Conservation (phyloP, 345 rosid species). For the Excoecaria cochinchinensis region DNA sequence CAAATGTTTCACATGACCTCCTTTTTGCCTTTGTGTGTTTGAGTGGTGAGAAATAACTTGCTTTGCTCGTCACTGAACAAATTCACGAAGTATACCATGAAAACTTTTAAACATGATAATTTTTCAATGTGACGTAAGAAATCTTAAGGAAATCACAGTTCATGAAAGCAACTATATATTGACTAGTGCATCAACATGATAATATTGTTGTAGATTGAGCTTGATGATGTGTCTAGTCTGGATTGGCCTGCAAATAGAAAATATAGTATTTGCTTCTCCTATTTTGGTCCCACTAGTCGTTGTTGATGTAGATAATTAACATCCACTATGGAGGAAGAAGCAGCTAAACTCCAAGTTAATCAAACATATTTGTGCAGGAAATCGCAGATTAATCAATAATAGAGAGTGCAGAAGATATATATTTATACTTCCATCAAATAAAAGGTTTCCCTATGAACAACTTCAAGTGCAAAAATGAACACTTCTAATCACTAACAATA, state of each 20-base stretch:
- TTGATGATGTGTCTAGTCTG: slow-evolving; percentile 21
- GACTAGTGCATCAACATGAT: not conserved
- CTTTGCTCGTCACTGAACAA: not conserved
- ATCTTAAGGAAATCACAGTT: not conserved
- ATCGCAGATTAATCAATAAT: too few species aligned
- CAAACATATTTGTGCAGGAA: not conserved
- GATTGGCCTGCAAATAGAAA: slow-evolving; percentile 19
- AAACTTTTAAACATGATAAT: not conserved
- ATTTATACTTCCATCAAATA: too few species aligned
- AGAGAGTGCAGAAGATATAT: too few species aligned
- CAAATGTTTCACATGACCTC: not conserved
- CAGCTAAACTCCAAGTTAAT: not conserved
- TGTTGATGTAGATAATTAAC: not conserved
- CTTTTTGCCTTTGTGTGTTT: not conserved
- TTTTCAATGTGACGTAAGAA: not conserved
- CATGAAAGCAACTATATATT: not conserved
- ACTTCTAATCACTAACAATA: too few species aligned
- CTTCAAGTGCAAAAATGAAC: too few species aligned
- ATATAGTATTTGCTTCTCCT: not conserved
- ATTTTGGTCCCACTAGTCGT: not conserved
- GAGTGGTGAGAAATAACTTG: not conserved
- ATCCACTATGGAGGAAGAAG: not conserved
- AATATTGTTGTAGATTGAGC: slow-evolving; percentile 25
- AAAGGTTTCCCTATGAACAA: too few species aligned
- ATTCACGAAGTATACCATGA: not conserved